A percentile compares a stretch with the other conserved stretches of the same genome.
Evolutionary conservation across 1,284 basidiomycete species (phyloP).

Genomic region (Pulveroboletus sp.): DNA sequence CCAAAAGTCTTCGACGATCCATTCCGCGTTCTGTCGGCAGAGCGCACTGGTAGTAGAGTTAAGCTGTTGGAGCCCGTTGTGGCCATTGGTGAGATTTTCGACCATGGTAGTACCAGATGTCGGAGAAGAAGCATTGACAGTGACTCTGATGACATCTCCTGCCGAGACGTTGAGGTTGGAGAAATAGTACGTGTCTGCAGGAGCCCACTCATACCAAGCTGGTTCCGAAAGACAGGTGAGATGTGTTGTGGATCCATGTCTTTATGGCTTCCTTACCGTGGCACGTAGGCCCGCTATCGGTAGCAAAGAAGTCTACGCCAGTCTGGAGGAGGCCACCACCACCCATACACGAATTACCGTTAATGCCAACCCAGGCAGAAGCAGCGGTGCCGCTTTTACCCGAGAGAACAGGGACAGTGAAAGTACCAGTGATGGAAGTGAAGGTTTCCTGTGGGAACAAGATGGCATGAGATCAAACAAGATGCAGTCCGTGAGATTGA

Average conservation of each 20-base stretch:
- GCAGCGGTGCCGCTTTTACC: background rate
- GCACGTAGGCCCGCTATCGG: background rate
- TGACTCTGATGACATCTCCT: slow-evolving; percentile 13
- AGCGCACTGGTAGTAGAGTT: slow-evolving; percentile 1
- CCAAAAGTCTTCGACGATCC: slow-evolving; percentile 16
- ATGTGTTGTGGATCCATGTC: background rate
- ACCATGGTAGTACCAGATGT: slow-evolving; percentile 3
- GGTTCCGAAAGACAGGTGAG: background rate
- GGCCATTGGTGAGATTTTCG: slow-evolving; percentile 14
- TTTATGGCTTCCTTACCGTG: background rate
- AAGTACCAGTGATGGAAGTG: slow-evolving; percentile 2
- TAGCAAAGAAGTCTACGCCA: slow-evolving; percentile 1
- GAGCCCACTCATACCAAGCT: slow-evolving; percentile 15
- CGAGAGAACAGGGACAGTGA: background rate
- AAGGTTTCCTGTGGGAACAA: slow-evolving; percentile 6
- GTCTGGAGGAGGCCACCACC: slow-evolving; percentile 13
- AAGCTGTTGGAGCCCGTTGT: background rate
- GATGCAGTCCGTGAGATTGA: too few species aligned
- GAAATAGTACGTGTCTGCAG: background rate
- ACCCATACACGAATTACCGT: slow-evolving; percentile 1
- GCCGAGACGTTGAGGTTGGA: slow-evolving; percentile 5
- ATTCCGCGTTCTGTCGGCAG: slow-evolving; percentile 18
- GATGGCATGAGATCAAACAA: background rate
- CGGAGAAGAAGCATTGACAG: background rate
- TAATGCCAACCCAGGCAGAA: slow-evolving; percentile 13